A percentile compares a stretch with the other conserved stretches of the same genome.
Conservation (phyloP, 345 rosid genomes). For the Eucalyptus microcorys region DNA sequence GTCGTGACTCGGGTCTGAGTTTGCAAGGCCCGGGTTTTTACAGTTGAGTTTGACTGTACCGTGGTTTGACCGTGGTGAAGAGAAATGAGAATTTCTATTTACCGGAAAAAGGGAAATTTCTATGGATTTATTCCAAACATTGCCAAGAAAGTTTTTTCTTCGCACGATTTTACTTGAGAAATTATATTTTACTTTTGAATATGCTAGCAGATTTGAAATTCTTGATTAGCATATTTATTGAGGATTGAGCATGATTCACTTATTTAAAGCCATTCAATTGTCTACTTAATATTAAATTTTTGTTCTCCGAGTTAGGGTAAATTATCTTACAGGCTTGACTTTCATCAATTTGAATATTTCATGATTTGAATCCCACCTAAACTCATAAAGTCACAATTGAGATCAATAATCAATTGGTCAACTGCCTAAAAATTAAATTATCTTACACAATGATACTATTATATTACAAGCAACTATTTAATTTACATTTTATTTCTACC, state of each 20-base stretch:
- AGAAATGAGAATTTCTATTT: not conserved
- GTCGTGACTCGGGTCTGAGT: not conserved
- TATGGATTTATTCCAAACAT: not conserved
- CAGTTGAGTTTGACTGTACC: not conserved
- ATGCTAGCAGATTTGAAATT: not conserved
- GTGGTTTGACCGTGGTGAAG: not conserved
- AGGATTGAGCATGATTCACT: not conserved
- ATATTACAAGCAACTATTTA: no score
- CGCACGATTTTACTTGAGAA: fast-evolving
- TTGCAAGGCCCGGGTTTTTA: not conserved
- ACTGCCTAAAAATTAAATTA: not conserved
- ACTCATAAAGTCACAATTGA: fast-evolving
- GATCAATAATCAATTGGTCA: fast-evolving
- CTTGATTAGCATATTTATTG: not conserved
- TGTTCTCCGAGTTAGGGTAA: fast-evolving
- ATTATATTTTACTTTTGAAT: fast-evolving
- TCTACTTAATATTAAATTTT: no score
- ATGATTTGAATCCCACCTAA: not conserved
- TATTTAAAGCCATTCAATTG: fast-evolving
- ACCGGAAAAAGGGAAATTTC: not conserved
- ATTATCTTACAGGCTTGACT: not conserved
- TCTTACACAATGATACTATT: fast-evolving
- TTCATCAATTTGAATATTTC: fast-evolving
- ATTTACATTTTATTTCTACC: fast-evolving
- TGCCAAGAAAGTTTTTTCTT: fast-evolving